Conservation (phyloP, 148 eudicot genomes). For the Camellia granthamiana region DNA sequence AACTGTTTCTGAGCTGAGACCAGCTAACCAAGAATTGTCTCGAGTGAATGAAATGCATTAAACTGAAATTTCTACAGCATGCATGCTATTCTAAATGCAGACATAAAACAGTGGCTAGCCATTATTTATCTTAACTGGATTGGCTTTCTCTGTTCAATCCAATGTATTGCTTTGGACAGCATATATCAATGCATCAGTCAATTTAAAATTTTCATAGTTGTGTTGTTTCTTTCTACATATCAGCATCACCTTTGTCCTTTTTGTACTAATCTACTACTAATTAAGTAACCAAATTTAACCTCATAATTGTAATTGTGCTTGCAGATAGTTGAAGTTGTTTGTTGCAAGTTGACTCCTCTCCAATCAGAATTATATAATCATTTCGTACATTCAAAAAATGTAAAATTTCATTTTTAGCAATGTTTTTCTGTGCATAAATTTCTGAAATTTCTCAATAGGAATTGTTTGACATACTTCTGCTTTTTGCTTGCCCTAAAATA, state of each 20-base stretch:
- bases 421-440: neutral
- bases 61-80: neutral
- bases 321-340: conserved; percentile 97
- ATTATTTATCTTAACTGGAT: neutral
- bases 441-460: neutral
- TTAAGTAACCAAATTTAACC: neutral
- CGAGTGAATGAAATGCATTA: neutral
- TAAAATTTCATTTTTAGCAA: conserved; percentile 26
- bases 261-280: neutral
- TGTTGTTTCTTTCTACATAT: neutral
- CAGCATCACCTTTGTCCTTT: neutral
- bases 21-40: neutral
- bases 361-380: conserved; percentile 76
- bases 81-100: neutral
- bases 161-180: neutral
- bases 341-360: conserved; percentile 92
- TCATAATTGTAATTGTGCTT: conserved; percentile 17
- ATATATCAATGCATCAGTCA: neutral
- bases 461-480: neutral
- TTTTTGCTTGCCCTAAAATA: conserved; percentile 14
- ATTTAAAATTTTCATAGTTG: neutral
- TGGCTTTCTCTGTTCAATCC: neutral
- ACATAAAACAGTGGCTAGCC: neutral
- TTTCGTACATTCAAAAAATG: conserved; percentile 93
- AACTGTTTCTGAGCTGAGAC: neutral